These are phyloP conservation scores for Tulasnella calospora DNA, from an alignment of 768 basidiomycete genomes.

Conservation along the genomic window DNA sequence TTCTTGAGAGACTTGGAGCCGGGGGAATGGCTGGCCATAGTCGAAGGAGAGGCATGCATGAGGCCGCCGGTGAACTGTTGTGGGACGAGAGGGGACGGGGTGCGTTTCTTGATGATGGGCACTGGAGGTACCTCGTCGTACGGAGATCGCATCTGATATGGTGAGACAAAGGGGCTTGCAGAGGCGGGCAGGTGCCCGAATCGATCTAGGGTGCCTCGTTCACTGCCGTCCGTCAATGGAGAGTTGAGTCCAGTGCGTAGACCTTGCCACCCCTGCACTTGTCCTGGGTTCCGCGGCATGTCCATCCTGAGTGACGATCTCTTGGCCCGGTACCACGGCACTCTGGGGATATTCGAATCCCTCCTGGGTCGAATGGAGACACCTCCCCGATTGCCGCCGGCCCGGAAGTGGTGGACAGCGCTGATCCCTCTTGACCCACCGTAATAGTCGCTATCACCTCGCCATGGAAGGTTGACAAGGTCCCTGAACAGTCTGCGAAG, in stretches of 20 bases:
- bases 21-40: background rate
- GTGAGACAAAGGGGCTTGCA: constrained; percentile 19
- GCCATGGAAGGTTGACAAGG: constrained; percentile 17
- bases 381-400: constrained; percentile 9
- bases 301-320: background rate
- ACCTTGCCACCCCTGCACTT: background rate
- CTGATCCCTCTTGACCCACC: constrained; percentile 1
- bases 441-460: constrained; percentile 18
- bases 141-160: constrained; percentile 16
- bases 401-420: constrained; percentile 12
- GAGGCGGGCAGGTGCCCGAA: background rate
- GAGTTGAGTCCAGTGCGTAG: background rate
- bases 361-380: constrained; percentile 18
- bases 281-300: background rate
- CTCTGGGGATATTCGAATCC: constrained; percentile 19
- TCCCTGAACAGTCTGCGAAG: constrained; percentile 6
- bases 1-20: constrained; percentile 2
- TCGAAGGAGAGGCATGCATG: constrained; percentile 11
- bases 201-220: constrained; percentile 11
- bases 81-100: constrained; percentile 6
- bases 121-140: constrained; percentile 2
- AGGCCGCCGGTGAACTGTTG: background rate
- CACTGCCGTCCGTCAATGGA: constrained; percentile 21
- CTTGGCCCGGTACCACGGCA: constrained; percentile 24
- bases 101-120: background rate